These are phyloP conservation scores for Rhizopus sp. DNA, from an alignment of 371 early-diverging fungal genomes.

Conservation along the genomic window DNA sequence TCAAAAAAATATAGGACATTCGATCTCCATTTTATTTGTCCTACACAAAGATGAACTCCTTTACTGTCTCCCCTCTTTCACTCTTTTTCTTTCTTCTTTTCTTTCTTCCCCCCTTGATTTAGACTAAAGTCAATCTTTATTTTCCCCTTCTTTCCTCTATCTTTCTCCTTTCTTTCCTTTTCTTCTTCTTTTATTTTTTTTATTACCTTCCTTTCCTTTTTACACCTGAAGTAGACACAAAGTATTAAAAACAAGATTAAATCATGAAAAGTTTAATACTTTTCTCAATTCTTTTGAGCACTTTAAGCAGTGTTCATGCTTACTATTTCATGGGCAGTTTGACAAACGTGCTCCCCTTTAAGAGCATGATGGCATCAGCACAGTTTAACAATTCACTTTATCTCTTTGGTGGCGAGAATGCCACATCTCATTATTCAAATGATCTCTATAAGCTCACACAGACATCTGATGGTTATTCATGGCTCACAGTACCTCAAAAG, in stretches of 20 bases:
- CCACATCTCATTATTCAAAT: conserved; percentile 21
- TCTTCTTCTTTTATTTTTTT: conserved; percentile 2
- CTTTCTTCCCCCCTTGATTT: not conserved
- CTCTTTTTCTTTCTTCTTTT: conserved; percentile 1
- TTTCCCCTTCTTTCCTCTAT: not conserved
- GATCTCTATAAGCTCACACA: conserved; percentile 26
- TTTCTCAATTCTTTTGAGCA: conserved; percentile 5
- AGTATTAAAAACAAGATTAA: not conserved
- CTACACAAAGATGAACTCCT: not conserved
- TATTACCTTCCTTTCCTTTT: not conserved
- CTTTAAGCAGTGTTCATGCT: conserved; percentile 12
- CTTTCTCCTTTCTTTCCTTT: not conserved
- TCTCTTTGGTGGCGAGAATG: conserved; percentile 37
- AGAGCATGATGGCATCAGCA: conserved; percentile 29
- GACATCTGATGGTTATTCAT: conserved; percentile 15
- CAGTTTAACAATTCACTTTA: conserved; percentile 23
- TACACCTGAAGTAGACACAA: not conserved
- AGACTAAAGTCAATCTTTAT: too few species aligned
- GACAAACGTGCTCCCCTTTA: conserved; percentile 28
- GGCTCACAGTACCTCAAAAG: conserved; percentile 22
- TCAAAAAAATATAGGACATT: too few species aligned
- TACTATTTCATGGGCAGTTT: conserved; percentile 29
- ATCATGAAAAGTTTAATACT: conserved; percentile 12
- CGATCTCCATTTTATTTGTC: too few species aligned
- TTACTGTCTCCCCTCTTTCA: not conserved